phyloP scores from a whole-genome alignment of 441 rosid genomes.

The Rhodomyrtus psidioides region DNA sequence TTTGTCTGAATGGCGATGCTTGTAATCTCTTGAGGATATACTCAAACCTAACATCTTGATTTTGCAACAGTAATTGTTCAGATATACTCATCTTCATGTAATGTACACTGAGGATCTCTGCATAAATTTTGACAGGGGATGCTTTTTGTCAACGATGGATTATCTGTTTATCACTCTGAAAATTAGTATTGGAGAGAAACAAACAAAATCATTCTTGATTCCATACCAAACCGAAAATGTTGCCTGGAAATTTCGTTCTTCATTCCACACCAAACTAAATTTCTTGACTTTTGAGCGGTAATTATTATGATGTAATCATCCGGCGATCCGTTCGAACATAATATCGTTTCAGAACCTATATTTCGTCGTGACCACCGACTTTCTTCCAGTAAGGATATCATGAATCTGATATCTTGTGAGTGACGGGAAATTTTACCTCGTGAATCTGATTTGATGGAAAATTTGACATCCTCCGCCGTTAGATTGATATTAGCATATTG shows the following conservation, averaged over 20 bases:
- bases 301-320: background rate
- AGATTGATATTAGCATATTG: background rate
- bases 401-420: background rate
- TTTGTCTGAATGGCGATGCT: background rate
- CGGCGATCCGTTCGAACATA: background rate
- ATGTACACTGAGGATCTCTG: background rate
- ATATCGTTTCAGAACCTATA: background rate
- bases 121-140: background rate
- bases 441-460: background rate
- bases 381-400: background rate
- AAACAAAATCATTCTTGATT: background rate
- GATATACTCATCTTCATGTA: background rate
- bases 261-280: background rate
- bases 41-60: background rate
- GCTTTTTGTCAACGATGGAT: background rate
- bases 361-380: background rate
- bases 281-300: background rate
- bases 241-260: background rate
- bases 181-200: background rate
- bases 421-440: background rate
- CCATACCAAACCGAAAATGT: background rate
- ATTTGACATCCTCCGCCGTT: background rate
- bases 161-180: background rate
- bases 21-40: background rate
- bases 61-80: background rate